Conservation (phyloP, 805 yeast species). For the Kazachstania psychrophila region DNA sequence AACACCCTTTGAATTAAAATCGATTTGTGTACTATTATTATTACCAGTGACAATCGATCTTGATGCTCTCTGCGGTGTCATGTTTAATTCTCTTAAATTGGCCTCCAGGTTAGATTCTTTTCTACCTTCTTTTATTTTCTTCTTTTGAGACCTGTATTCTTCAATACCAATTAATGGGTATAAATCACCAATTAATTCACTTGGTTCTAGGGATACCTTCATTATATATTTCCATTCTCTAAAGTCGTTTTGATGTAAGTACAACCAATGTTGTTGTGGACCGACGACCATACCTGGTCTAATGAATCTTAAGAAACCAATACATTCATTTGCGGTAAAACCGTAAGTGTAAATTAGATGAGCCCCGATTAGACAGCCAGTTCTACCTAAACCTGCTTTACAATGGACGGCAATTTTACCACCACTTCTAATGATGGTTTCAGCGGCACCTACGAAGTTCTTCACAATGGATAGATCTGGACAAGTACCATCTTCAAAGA, state of each 20-base stretch:
- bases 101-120: constrained; percentile 20
- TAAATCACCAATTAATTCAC: constrained; percentile 57
- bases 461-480: constrained; percentile 91
- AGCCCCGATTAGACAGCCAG: constrained; percentile 97
- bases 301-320: constrained; percentile 90
- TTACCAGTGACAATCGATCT: constrained; percentile 10
- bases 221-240: constrained; percentile 93
- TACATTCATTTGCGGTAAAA: constrained; percentile 93
- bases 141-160: constrained; percentile 47
- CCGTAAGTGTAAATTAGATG: constrained; percentile 93
- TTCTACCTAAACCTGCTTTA: constrained; percentile 95
- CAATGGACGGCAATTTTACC: constrained; percentile 98
- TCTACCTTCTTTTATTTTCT: constrained; percentile 20
- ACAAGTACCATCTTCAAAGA: constrained; percentile 96
- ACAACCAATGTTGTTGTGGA: constrained; percentile 98
- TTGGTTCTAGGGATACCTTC: constrained; percentile 63
- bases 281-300: constrained; percentile 99
- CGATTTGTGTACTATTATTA: constrained; percentile 18
- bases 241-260: constrained; percentile 90
- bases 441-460: constrained; percentile 90
- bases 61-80: constrained; percentile 30
- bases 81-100: constrained; percentile 14
- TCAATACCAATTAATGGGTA: constrained; percentile 55
- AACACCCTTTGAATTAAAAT: constrained; percentile 37
- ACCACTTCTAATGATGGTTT: constrained; percentile 71